Evolutionary conservation across 768 basidiomycete species (phyloP), one percentile per base, ranked within the genome.

Genomic region (Auricularia heimuer): DNA sequence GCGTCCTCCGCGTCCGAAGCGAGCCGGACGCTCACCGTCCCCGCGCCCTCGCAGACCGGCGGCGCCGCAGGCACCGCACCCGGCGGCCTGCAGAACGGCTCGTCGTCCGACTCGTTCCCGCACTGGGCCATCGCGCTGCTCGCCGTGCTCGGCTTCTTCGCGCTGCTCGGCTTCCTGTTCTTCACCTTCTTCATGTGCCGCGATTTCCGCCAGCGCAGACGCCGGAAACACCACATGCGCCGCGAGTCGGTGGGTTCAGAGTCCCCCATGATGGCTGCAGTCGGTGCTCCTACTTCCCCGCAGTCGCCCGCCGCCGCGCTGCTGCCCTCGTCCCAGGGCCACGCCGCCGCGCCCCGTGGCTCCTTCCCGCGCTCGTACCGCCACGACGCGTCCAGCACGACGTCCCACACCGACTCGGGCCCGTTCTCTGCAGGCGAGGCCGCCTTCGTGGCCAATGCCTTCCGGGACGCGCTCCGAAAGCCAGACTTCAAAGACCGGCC

Each of bases 61-160:
- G 18, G 18, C 47, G 21, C 10, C 21, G 47, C 10, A 10, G 21
- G 14, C 47, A 8, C 47, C 47, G 21, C 6, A 10, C 47, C 47
- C 14, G 18, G 18, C 21, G 47, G 65, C 67, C 79, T 90, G 24
- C 89, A 89, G 72, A 6, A 6, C 47, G 21, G 21, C 47, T 51
- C 65, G 16, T 54, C 65, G 21, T 54, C 65, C 4, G 39, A 61
- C 62, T 61, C 65, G 12, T 94, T 94, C 72, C 93, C 92, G 8
- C 85, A 84, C 71, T 94, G 92, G 93, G 94, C 90, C 10, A 95
- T 95, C 70, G 92, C 94, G 63, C 88, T 94, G 68, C 90, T 94
- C 63, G 88, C 88, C 60, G 83, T 94, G 51, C 83, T 95, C 33
- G 92, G 91, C 33, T 88, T 93, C 76, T 79, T 94, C 66, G 91